These are phyloP conservation scores for Cutaneotrichosporon sp. DNA, from an alignment of 1,284 basidiomycete genomes.

Conservation along the genomic window DNA sequence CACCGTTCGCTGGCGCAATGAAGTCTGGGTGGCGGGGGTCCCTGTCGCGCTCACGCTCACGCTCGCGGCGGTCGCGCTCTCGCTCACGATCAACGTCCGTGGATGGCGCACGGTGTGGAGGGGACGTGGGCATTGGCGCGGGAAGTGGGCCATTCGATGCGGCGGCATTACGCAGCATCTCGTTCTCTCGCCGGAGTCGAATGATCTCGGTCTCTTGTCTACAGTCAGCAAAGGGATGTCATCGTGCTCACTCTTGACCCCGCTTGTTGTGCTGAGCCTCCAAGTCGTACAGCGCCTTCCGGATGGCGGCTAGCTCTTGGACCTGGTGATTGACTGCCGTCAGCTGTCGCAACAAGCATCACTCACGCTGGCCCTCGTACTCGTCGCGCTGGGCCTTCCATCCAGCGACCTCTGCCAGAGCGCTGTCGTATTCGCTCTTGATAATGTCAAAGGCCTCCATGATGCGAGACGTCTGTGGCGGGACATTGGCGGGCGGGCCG, in stretches of 20 bases:
- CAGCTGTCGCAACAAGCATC: neutral
- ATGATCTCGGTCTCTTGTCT: slow-evolving; percentile 61
- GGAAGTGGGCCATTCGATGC: slow-evolving; percentile 6
- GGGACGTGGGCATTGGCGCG: slow-evolving; percentile 10
- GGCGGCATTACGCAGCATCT: slow-evolving; percentile 32
- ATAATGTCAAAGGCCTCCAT: slow-evolving; percentile 81
- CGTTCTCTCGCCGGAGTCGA: slow-evolving; percentile 66
- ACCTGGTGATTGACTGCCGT: slow-evolving; percentile 66
- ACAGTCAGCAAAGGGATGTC: neutral
- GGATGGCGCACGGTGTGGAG: slow-evolving; percentile 18
- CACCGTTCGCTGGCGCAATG: slow-evolving; percentile 39
- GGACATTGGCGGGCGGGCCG: slow-evolving; percentile 30
- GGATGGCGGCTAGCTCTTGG: slow-evolving; percentile 70
- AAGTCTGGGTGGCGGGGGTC: slow-evolving; percentile 20
- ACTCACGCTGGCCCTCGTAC: slow-evolving; percentile 79
- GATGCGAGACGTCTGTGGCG: slow-evolving; percentile 56
- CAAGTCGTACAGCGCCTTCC: slow-evolving; percentile 74
- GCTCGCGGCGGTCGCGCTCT: slow-evolving; percentile 9
- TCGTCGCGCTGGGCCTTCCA: slow-evolving; percentile 83
- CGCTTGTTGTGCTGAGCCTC: slow-evolving; percentile 72
- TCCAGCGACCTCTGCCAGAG: slow-evolving; percentile 68
- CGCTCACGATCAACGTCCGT: slow-evolving; percentile 14
- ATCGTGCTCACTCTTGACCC: slow-evolving; percentile 59
- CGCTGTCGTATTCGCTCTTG: slow-evolving; percentile 79
- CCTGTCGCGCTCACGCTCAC: slow-evolving; percentile 17